Evolutionary conservation across 768 basidiomycete species (phyloP).

Genomic region (Gymnopilus junonius): DNA sequence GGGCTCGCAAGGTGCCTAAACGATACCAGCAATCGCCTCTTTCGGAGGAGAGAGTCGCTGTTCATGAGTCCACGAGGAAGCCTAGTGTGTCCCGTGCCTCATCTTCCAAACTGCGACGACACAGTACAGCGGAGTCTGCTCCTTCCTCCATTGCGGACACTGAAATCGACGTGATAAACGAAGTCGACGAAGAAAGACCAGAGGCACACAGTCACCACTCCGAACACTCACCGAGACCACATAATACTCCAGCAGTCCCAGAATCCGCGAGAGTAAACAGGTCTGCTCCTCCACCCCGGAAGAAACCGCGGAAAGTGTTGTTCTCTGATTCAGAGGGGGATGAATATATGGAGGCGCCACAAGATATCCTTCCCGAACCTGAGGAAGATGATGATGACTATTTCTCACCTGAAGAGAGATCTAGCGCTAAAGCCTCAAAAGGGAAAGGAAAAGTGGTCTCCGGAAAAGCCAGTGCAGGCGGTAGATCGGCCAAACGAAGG

Average conservation of each 20-base stretch:
- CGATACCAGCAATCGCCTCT: slow-evolving; percentile 22
- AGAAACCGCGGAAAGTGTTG: slow-evolving; percentile 25
- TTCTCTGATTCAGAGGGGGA: slow-evolving; percentile 27
- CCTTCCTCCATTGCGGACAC: slow-evolving; percentile 2
- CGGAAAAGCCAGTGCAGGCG: slow-evolving; percentile 6
- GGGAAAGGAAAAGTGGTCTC: slow-evolving; percentile 30
- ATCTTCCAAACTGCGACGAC: slow-evolving; percentile 9
- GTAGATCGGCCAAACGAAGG: slow-evolving; percentile 25
- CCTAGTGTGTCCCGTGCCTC: not conserved
- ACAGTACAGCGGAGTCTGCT: not conserved
- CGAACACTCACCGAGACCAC: slow-evolving; percentile 5
- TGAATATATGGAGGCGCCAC: slow-evolving; percentile 18
- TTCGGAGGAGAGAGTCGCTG: slow-evolving; percentile 16
- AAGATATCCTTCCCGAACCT: slow-evolving; percentile 22
- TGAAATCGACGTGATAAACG: slow-evolving; percentile 21
- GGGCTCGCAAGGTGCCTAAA: slow-evolving; percentile 23
- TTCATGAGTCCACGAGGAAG: slow-evolving; percentile 10
- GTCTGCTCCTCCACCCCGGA: slow-evolving; percentile 20
- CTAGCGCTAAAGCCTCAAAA: slow-evolving; percentile 31
- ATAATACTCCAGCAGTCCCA: not conserved
- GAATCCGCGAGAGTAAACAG: slow-evolving; percentile 7
- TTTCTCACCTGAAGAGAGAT: slow-evolving; percentile 27
- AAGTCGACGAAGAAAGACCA: slow-evolving; percentile 34
- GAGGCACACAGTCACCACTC: slow-evolving; percentile 19
- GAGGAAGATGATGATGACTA: slow-evolving; percentile 29